A percentile compares a stretch with the other conserved stretches of the same genome.
Evolutionary conservation across 257 asterid species (phyloP).

Genomic region (Nicotiana attenuata): DNA sequence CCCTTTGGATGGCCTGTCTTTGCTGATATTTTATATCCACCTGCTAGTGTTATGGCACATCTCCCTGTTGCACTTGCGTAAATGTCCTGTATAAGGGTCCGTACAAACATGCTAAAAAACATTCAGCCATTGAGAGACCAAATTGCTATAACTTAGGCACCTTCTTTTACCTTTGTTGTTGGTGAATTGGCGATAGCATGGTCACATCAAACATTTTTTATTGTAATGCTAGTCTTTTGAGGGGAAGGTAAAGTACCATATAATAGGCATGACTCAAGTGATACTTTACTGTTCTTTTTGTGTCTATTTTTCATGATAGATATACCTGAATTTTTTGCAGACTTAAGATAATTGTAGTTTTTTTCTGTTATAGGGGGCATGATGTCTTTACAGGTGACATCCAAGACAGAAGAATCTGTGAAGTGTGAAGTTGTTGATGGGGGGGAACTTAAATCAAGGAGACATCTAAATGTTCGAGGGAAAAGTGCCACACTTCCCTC

Average conservation of each 20-base stretch:
- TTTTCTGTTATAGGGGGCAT: constrained; percentile 69
- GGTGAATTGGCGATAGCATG: neutral
- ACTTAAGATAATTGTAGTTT: constrained; percentile 9
- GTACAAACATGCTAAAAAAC: neutral
- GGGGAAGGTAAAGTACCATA: neutral
- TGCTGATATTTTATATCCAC: neutral
- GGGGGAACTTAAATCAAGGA: constrained; percentile 93
- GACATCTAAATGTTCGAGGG: constrained; percentile 94
- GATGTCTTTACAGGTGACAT: constrained; percentile 83
- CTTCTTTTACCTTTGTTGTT: neutral
- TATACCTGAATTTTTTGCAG: neutral
- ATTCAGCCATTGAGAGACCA: neutral
- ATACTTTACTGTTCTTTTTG: neutral
- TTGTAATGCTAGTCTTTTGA: neutral
- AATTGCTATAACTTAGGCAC: neutral
- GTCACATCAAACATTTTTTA: neutral
- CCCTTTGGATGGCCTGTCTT: neutral
- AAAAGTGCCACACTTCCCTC: constrained; percentile 97
- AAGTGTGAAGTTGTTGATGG: constrained; percentile 95
- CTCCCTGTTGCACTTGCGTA: neutral
- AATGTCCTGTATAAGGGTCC: neutral
- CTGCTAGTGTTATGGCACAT: neutral
- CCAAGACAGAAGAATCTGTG: constrained; percentile 75
- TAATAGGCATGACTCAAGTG: neutral
- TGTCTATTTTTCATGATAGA: neutral